These are phyloP conservation scores for Beauveria pseudobassiana DNA, from an alignment of 2,329 filamentous ascomycete genomes.

Conservation along the genomic window DNA sequence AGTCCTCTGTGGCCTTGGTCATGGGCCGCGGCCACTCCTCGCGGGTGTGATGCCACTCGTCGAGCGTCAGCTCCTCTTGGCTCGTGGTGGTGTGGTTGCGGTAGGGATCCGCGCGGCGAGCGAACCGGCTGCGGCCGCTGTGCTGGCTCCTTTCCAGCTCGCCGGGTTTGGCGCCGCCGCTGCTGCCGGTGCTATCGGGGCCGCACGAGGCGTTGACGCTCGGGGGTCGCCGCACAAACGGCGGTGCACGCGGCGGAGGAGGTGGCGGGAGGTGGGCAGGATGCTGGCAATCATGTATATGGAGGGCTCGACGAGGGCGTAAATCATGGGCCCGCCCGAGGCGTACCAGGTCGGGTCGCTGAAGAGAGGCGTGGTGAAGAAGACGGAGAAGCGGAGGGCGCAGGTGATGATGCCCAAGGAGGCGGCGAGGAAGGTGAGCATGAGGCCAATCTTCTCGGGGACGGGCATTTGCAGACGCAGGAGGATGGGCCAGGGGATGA, in stretches of 20 bases:
- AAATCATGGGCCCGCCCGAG: conserved; percentile 13
- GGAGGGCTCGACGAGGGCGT: conserved; percentile 13
- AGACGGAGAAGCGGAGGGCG: conserved; percentile 12
- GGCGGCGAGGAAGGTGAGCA: conserved; percentile 12
- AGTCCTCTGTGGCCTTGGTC: neutral
- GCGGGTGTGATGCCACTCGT: conserved; percentile 6
- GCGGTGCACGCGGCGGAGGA: conserved; percentile 5
- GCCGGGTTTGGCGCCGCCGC: neutral
- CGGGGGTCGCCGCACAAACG: neutral
- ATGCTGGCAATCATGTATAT: conserved; percentile 14
- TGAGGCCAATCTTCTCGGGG: conserved; percentile 8
- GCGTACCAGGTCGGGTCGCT: conserved; percentile 13
- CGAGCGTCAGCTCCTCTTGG: conserved; percentile 11
- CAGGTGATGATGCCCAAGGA: conserved; percentile 13
- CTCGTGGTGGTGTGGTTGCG: neutral
- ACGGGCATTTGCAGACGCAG: conserved; percentile 11
- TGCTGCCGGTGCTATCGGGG: neutral
- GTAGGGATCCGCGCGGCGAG: conserved; percentile 1
- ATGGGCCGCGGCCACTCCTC: neutral
- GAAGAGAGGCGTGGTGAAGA: conserved; percentile 13
- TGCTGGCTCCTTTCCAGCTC: neutral
- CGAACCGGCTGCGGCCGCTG: neutral
- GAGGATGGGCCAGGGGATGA: conserved; percentile 13
- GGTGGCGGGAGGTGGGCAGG: conserved; percentile 11
- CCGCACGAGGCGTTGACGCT: neutral